phyloP scores from a whole-genome alignment of 257 asterid species.

The Nemophila menziesii region DNA sequence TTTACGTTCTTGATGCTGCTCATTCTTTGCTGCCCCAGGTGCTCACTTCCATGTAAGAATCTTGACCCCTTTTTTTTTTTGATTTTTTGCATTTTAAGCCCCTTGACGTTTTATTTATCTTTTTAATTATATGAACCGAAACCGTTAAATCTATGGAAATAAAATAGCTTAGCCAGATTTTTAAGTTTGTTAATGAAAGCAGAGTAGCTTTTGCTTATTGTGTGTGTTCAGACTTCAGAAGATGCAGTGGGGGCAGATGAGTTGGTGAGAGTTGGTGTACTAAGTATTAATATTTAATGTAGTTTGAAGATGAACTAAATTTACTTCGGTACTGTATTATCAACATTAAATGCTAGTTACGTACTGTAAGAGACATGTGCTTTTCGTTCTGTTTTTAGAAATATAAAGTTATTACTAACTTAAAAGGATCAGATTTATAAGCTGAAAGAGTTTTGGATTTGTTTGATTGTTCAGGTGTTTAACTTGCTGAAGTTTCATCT shows the following conservation, averaged over 20 bases:
- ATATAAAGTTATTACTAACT: no score
- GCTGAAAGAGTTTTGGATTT: neutral
- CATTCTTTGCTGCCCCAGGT: no score
- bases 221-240: neutral
- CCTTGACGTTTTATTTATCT: no score
- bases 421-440: constrained; percentile 1
- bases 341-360: neutral
- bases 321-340: neutral
- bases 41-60: no score
- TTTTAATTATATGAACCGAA: no score
- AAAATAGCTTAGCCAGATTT: no score
- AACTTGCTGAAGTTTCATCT: constrained; percentile 6
- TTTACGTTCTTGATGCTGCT: no score
- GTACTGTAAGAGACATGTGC: neutral
- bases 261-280: neutral
- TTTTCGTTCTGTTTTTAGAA: no score
- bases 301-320: neutral
- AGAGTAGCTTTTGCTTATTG: neutral
- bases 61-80: no score
- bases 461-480: neutral
- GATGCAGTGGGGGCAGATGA: neutral
- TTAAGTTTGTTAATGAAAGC: no score
- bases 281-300: neutral
- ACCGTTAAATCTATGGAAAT: no score
- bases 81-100: no score